phyloP scores from a whole-genome alignment of 1,284 basidiomycete species.

The Marasmius fiardii region DNA sequence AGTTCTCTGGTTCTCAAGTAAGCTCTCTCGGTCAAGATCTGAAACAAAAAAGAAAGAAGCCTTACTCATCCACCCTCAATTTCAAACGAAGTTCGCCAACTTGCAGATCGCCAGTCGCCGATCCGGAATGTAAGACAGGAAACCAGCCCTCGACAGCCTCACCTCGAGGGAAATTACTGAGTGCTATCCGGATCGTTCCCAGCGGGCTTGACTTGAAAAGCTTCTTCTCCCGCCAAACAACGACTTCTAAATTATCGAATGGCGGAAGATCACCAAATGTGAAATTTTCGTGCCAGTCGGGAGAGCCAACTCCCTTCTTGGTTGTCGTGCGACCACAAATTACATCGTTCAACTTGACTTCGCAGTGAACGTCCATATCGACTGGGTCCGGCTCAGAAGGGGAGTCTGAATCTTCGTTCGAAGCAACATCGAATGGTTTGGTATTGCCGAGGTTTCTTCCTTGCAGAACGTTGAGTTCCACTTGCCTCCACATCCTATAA shows the following conservation, averaged over 20 bases:
- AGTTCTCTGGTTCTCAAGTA: constrained; percentile 53
- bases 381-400: constrained; percentile 45
- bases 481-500: constrained; percentile 82
- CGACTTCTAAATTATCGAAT: constrained; percentile 62
- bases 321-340: constrained; percentile 70
- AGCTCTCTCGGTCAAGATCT: neutral
- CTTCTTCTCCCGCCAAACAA: constrained; percentile 66
- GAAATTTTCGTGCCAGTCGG: constrained; percentile 79
- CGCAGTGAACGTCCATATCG: constrained; percentile 69
- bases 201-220: constrained; percentile 49
- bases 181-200: constrained; percentile 61
- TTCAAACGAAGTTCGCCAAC: constrained; percentile 73
- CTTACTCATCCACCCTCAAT: constrained; percentile 73
- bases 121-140: constrained; percentile 57
- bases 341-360: constrained; percentile 60
- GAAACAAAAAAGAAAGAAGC: constrained; percentile 17
- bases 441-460: constrained; percentile 63
- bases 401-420: constrained; percentile 28
- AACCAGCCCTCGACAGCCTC: constrained; percentile 80
- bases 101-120: constrained; percentile 49
- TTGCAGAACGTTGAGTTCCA: constrained; percentile 66
- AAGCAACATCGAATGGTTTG: constrained; percentile 26
- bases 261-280: constrained; percentile 69
- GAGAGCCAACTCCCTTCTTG: constrained; percentile 59
- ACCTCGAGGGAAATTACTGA: constrained; percentile 68